Evolutionary conservation across 306 rosid genomes (phyloP).

Genomic region (Citrullus amarus): DNA sequence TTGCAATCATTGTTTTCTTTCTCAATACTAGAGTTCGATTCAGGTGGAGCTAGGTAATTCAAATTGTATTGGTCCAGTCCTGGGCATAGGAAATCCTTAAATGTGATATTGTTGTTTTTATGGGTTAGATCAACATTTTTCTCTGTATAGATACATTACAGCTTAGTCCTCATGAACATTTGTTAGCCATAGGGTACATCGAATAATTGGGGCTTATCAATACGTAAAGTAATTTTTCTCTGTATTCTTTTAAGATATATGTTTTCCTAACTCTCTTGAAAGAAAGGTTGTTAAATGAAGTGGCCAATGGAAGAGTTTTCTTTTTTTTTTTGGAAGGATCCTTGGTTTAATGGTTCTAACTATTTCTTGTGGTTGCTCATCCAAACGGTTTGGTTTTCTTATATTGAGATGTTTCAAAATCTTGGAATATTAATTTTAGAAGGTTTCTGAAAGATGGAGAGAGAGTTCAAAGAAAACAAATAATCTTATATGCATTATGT

Average conservation of each 20-base stretch:
- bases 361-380: too few relatives aligned
- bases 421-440: too few relatives aligned
- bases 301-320: too few relatives aligned
- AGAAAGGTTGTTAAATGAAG: too few relatives aligned
- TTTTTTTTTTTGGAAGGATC: too few relatives aligned
- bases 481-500: too few relatives aligned
- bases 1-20: not conserved
- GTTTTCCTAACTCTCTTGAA: too few relatives aligned
- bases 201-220: not conserved
- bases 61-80: not conserved
- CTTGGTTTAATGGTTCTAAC: too few relatives aligned
- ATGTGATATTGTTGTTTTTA: not conserved
- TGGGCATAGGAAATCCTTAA: not conserved
- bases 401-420: too few relatives aligned
- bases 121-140: not conserved
- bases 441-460: too few relatives aligned
- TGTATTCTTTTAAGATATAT: not conserved
- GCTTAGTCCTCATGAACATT: not conserved
- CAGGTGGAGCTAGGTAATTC: not conserved
- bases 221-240: not conserved
- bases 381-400: too few relatives aligned
- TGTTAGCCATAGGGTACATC: not conserved
- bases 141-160: not conserved
- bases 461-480: too few relatives aligned
- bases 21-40: not conserved